Base-by-base conservation (phyloP, 2,329 filamentous ascomycete genomes). In the Fusarium piperis region DNA sequence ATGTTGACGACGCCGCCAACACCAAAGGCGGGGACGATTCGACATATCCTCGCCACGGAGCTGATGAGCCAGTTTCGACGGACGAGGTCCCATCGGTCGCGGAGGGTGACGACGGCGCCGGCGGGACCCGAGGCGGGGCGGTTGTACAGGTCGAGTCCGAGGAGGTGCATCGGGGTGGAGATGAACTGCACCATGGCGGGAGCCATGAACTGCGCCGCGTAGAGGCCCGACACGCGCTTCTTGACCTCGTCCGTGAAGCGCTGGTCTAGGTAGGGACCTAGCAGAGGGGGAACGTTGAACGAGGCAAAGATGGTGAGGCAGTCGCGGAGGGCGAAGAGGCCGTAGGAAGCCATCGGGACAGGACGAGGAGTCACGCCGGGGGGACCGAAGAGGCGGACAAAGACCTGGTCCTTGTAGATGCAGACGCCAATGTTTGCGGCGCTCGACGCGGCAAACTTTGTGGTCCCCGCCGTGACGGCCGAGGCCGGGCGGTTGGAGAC, bases 1-100 rank as follows among this genome's bases (percentile, higher is more conserved):
- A 87, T 87, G 81, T 97, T 97, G 12, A 96, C 92, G 12, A 97
- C 93, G 0, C 94, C 94, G 1, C 94, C 95, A 13, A 97, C 87
- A 2, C 94, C 95, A 84, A 95, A 97, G 0, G 94, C 94, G 18
- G 94, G 94, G 3, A 97, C 87, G 74, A 97, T 97, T 77, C 95
- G 88, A 67, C 92, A 92, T 81, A 97, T 92, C 60, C 94, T 84
- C 28, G 95, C 94, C 63, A 89, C 81, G 32, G 90, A 89, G 79
- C 92, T 95, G 70, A 92, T 87, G 18, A 87, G 83, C 90, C 94
- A 97, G 78, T 97, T 94, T 71, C 89, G 86, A 64, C 88, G 84
- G n/a, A 97, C 89, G 59, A 89, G 87, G 0, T 81, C 78, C 79
- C 88, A 87, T n/a, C 95, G 85, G n/a, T 94, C 89, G 20, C 80